Base-by-base conservation (phyloP, 176 grass and related monocot species). In the Raddia distichophylla region DNA sequence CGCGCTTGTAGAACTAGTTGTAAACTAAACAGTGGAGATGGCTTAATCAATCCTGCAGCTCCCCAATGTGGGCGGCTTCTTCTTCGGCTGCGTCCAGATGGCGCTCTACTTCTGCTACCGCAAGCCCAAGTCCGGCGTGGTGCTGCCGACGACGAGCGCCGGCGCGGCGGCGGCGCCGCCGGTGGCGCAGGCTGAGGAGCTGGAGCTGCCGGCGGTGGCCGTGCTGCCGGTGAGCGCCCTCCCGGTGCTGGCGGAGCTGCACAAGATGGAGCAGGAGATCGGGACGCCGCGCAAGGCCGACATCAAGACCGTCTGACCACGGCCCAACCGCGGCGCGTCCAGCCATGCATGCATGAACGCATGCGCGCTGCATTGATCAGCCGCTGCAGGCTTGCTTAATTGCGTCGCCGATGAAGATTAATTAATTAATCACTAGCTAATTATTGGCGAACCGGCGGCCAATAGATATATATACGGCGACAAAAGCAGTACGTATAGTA, bases 51-150 rank as follows among this genome's bases (percentile, higher is more conserved):
- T 47, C 15, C 5, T 71, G 46, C 76, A 97, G 94, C 85, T 97
- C 7, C 94, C 94, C 4, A 94, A 97, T 62, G 69, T 97, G 5
- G 60, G 93, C 45, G 94, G 94, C 18, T 97, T 97, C 86, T 75
- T 90, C 73, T 92, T 97, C 80, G 90, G 94, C 15, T 56, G 87
- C 69, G 48, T 67, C 43, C 94, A 97, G 83, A 97, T 97, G 91
- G 65, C 64, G 50, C 86, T 94, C 71, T 92, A 94, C 83, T 84
- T 86, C 37, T 86, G 73, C 74, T 97, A 90, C 91, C 77, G 77
- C 9, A 95, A 89, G 58, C 83, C 80, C 62, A 77, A 60, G 37
- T 42, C 67, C 53, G 57, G 58, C 40, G 67, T 60, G 49, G 73
- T 82, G 3, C 73, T 77, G 66, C 83, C 83, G 15, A 73, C 83